Conservation (phyloP, 2,329 filamentous ascomycete species). For the Leptographium wingfieldii region DNA sequence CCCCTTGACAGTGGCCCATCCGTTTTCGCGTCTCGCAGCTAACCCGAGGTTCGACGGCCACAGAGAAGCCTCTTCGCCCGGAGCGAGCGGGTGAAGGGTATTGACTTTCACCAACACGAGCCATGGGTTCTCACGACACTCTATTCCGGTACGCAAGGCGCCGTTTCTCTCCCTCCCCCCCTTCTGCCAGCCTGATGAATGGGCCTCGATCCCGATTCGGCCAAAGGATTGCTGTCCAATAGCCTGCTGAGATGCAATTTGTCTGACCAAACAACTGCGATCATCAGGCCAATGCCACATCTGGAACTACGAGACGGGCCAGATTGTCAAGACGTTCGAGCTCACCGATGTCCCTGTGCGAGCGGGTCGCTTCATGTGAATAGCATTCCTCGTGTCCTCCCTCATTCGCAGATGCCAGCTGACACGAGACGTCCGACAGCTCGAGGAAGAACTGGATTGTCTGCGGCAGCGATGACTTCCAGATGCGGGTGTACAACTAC, state of each 20-base stretch:
- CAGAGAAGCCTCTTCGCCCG: conserved; percentile 14
- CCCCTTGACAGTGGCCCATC: background rate
- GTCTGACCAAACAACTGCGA: background rate
- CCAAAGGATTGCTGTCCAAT: no score
- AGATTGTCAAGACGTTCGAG: conserved; percentile 97
- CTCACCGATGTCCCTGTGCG: conserved; percentile 96
- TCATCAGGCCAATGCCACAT: conserved; percentile 85
- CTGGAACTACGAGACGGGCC: conserved; percentile 95
- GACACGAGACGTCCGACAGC: conserved; percentile 5
- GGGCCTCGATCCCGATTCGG: background rate
- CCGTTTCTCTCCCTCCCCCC: background rate
- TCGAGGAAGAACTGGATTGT: conserved; percentile 99
- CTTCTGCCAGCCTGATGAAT: background rate
- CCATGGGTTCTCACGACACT: conserved; percentile 58
- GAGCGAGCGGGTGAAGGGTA: conserved; percentile 14
- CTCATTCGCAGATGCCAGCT: background rate
- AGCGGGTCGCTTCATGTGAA: conserved; percentile 74
- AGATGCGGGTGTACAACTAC: conserved; percentile 54
- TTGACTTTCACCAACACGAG: conserved; percentile 14
- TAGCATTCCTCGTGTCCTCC: background rate
- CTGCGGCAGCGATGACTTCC: conserved; percentile 86
- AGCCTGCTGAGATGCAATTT: background rate
- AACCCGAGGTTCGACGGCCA: background rate
- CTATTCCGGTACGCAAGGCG: conserved; percentile 63
- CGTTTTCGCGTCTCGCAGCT: background rate